Evolutionary conservation across 345 rosid genomes (phyloP), one percentile per base, ranked within the genome.

Genomic region (Boechera stricta): DNA sequence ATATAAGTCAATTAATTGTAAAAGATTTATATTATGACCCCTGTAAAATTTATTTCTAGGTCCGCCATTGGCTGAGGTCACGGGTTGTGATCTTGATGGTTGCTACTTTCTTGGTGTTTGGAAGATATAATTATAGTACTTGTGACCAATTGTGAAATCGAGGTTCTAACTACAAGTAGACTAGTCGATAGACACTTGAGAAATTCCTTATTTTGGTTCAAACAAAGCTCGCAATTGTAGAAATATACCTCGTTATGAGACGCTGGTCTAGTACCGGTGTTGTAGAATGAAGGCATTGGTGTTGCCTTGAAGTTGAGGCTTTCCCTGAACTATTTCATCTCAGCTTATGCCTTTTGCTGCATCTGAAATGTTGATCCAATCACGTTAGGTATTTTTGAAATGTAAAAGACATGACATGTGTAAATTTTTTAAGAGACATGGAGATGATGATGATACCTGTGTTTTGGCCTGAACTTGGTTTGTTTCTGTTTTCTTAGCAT

Each of bases 261-360:
- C n/a, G 16, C 77, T 7, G 73, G 80, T 38, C 76, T 31, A 31
- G 59, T 54, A 5, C 72, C 49, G 28, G 7, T 72, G 36, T 84
- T 87, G 76, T 94, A 91, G 81, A 94, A 94, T 62, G 90, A 86
- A 79, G 98, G 97, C 96, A 91, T 88, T 16, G 97, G 97, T 21
- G 80, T 86, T 62, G 98, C 96, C 78, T 88, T 91, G 69, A 94
- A 91, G 71, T 94, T 90, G 35, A 94, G 93, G 82, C 90, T 86
- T 76, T 85, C 86, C 54, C 97, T 82, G 53, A 86, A 64, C 45
- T 84, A 85, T 68, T 88, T 87, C 26, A 90, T 85, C 72, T 90
- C 94, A 56, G 87, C 90, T 66, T 90, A 82, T 5, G 78, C 82
- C 75, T 83, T 84, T 80, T 88, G 86, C 97, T 94, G 80, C 72